phyloP scores from a whole-genome alignment of 1,284 basidiomycete genomes.

The Heimioporus punctisporus region DNA sequence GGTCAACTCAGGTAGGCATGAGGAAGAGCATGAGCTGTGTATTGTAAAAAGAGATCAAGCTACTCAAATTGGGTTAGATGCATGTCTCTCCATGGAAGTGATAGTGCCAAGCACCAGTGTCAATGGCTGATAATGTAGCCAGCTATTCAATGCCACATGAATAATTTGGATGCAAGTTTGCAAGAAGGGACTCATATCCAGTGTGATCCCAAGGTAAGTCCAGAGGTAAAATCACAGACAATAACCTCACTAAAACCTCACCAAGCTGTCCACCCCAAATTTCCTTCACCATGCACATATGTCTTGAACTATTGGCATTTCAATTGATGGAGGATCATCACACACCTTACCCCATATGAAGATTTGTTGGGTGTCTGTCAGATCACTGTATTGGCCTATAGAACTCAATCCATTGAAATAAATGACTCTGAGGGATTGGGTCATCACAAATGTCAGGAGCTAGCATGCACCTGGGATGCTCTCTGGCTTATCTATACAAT shows the following conservation, averaged over 20 bases:
- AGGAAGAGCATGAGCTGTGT: constrained; percentile 23
- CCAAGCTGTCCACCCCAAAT: constrained; percentile 36
- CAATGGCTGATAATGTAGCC: constrained; percentile 8
- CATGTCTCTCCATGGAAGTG: constrained; percentile 35
- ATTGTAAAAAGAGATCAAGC: constrained; percentile 19
- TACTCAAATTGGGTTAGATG: constrained; percentile 29
- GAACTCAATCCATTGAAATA: neutral
- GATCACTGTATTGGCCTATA: no score
- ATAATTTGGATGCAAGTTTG: neutral
- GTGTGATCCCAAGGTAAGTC: neutral
- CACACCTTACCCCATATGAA: constrained; percentile 36
- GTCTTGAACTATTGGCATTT: constrained; percentile 30
- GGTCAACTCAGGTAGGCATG: constrained; percentile 21
- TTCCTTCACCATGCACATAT: constrained; percentile 38
- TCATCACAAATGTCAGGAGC: neutral
- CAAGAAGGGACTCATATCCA: neutral
- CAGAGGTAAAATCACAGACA: neutral
- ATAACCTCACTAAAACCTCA: constrained; percentile 17
- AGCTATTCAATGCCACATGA: neutral
- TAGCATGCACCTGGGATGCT: neutral
- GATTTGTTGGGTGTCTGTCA: constrained; percentile 40
- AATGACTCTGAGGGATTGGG: neutral
- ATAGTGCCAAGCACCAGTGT: constrained; percentile 34
- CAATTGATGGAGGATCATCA: constrained; percentile 23
- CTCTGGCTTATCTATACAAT: neutral